A percentile compares a stretch with the other conserved stretches of the same genome.
These are phyloP conservation scores for Omphalotus olearius DNA, from an alignment of 1,284 basidiomycete genomes.

Conservation along the genomic window DNA sequence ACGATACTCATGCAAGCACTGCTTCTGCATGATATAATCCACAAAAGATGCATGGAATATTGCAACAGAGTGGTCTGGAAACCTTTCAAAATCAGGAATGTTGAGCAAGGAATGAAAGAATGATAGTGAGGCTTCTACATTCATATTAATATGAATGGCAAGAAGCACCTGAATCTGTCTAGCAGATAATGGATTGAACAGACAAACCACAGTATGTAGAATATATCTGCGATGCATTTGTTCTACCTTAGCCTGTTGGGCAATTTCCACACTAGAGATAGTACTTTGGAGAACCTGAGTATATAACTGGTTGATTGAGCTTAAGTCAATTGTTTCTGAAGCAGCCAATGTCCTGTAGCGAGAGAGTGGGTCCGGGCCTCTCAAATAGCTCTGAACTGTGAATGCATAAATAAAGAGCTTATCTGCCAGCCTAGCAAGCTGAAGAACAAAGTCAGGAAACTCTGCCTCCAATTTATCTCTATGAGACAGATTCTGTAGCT, in stretches of 20 bases:
- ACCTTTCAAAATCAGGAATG: neutral
- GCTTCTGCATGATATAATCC: neutral
- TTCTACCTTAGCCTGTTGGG: neutral
- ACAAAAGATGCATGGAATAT: neutral
- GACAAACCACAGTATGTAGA: conserved; percentile 8
- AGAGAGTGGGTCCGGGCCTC: neutral
- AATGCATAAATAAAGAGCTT: conserved; percentile 18
- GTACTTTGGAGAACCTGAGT: conserved; percentile 12
- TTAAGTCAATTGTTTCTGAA: neutral
- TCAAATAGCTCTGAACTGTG: neutral
- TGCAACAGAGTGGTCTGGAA: neutral
- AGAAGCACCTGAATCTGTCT: conserved; percentile 1
- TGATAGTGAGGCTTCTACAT: too few species aligned
- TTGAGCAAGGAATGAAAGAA: neutral
- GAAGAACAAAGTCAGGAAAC: neutral
- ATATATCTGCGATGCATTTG: conserved; percentile 1
- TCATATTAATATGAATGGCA: too few species aligned
- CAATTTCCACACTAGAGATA: neutral
- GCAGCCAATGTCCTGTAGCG: neutral
- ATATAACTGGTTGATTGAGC: conserved; percentile 11
- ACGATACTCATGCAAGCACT: neutral
- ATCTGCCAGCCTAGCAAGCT: conserved; percentile 5
- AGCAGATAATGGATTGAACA: conserved; percentile 12
- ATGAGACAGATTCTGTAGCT: conserved; percentile 2
- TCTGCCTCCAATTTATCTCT: conserved; percentile 2